These are phyloP conservation scores for Aspergillus floridensis DNA, from an alignment of 2,329 filamentous ascomycete genomes.

Conservation along the genomic window DNA sequence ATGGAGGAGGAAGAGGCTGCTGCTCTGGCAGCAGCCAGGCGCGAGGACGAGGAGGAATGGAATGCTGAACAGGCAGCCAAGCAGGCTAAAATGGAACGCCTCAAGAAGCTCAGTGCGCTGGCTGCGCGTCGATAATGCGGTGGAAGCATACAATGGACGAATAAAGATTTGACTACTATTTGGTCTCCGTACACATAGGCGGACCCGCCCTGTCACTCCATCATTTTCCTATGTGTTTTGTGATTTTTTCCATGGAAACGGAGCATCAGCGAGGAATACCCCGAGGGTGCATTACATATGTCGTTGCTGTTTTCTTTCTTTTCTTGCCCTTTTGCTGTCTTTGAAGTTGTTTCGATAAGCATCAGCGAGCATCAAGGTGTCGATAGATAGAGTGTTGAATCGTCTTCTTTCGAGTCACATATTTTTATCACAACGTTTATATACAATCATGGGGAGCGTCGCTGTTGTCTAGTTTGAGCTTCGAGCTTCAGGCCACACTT, in stretches of 20 bases:
- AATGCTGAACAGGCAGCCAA: constrained; percentile 45
- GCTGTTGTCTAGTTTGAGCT: background rate
- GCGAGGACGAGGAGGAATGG: constrained; percentile 49
- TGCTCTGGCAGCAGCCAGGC: constrained; percentile 41
- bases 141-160: background rate
- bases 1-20: constrained; percentile 46
- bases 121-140: constrained; percentile 35
- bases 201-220: background rate
- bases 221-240: constrained; percentile 1
- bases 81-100: constrained; percentile 47
- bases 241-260: constrained; percentile 12
- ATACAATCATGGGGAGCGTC: background rate
- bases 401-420: constrained; percentile 15
- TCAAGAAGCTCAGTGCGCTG: constrained; percentile 41
- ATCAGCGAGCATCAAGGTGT: constrained; percentile 34
- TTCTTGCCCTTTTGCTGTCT: constrained; percentile 7
- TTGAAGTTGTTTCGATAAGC: constrained; percentile 20
- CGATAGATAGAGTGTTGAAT: constrained; percentile 23
- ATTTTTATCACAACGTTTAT: background rate
- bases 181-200: background rate
- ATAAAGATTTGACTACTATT: background rate
- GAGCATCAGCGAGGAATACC: constrained; percentile 30
- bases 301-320: constrained; percentile 12
- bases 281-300: constrained; percentile 22
- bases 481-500: background rate